Percentiles rank a stretch among this genome's conserved stretches.
phyloP scores from a whole-genome alignment of 495 filamentous ascomycete genomes.

The Penicillium antarcticum region DNA sequence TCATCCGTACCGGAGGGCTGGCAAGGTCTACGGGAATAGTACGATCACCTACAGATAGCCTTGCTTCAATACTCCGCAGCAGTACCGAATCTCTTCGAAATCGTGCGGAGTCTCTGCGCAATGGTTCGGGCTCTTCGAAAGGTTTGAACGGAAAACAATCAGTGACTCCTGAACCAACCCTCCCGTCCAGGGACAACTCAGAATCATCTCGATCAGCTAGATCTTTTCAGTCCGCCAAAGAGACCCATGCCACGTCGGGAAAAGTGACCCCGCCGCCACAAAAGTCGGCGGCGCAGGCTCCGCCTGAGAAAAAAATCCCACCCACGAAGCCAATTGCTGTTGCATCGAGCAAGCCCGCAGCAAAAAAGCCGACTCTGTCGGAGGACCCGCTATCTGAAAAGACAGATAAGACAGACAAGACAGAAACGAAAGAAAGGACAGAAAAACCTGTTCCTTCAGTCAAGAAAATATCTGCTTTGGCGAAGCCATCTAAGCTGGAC shows the following conservation, averaged over 20 bases:
- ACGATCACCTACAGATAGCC: constrained; percentile 30
- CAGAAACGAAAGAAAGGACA: neutral
- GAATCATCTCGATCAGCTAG: constrained; percentile 22
- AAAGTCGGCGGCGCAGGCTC: neutral
- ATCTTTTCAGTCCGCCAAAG: constrained; percentile 13
- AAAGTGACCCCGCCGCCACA: constrained; percentile 10
- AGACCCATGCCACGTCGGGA: constrained; percentile 4
- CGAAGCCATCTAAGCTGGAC: neutral
- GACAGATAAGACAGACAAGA: neutral
- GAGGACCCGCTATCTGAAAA: neutral
- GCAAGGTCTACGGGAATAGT: constrained; percentile 23
- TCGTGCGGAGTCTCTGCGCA: constrained; percentile 20
- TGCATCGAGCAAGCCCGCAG: neutral
- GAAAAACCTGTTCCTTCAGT: neutral
- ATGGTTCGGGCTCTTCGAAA: constrained; percentile 11
- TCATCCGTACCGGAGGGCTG: constrained; percentile 39
- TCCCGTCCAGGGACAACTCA: constrained; percentile 23
- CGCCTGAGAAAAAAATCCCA: neutral
- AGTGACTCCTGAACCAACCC: constrained; percentile 8
- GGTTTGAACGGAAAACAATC: constrained; percentile 14
- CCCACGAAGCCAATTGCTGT: neutral
- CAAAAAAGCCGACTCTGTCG: neutral
- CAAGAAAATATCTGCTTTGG: neutral
- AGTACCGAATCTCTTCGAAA: constrained; percentile 22
- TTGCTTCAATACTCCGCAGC: constrained; percentile 22